Conservation (phyloP, 2,329 filamentous ascomycete species). For the Penicillium aurantiogriseum region DNA sequence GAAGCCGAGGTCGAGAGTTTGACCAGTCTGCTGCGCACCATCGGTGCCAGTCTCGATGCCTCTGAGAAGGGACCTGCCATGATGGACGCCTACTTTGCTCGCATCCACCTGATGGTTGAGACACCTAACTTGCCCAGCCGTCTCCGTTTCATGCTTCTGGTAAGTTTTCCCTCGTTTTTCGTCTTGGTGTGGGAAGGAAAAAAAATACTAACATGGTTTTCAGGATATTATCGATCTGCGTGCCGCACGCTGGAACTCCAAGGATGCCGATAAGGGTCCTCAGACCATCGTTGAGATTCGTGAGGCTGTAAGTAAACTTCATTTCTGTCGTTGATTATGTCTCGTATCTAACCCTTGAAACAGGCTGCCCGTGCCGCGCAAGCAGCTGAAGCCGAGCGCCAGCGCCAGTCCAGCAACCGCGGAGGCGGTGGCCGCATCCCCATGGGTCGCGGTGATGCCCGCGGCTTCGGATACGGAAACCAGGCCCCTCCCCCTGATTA, state of each 20-base stretch:
- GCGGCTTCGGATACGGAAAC: constrained; percentile 69
- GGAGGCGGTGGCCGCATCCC: constrained; percentile 68
- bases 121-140: constrained; percentile 80
- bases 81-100: constrained; percentile 91
- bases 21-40: constrained; percentile 86
- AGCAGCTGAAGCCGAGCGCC: constrained; percentile 68
- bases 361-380: constrained; percentile 72
- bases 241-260: constrained; percentile 73
- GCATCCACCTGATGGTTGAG: constrained; percentile 79
- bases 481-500: constrained; percentile 70
- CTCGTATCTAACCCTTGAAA: constrained; percentile 8
- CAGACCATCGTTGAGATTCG: constrained; percentile 95
- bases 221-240: constrained; percentile 83
- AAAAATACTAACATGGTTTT: constrained; percentile 8
- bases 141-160: constrained; percentile 92
- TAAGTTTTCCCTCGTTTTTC: constrained; percentile 28
- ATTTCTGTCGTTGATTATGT: background rate
- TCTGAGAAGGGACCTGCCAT: constrained; percentile 79
- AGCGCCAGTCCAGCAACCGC: constrained; percentile 52
- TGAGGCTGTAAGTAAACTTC: constrained; percentile 60
- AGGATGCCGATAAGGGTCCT: constrained; percentile 88
- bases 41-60: constrained; percentile 80
- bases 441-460: constrained; percentile 80
- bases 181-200: background rate
- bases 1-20: constrained; percentile 96